Percentiles rank a stretch among this genome's conserved stretches.
Evolutionary conservation across 495 filamentous ascomycete genomes (phyloP).

Genomic region (Cryomyces minteri): DNA sequence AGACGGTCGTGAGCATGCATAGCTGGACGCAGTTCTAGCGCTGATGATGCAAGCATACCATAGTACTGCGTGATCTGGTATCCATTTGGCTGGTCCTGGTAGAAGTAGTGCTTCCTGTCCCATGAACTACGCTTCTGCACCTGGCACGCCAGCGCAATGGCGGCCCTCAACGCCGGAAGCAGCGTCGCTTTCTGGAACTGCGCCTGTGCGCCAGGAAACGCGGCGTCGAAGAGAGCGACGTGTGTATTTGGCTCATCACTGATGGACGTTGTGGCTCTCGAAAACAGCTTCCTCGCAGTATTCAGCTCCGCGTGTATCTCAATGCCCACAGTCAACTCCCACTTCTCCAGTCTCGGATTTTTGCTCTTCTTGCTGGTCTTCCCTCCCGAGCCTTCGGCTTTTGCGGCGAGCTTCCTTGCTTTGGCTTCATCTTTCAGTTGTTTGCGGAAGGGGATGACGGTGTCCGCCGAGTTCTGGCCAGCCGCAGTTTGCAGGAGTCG

Average conservation of each 20-base stretch:
- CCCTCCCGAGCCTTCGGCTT: not conserved
- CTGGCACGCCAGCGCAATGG: conserved; percentile 63
- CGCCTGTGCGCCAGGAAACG: conserved; percentile 78
- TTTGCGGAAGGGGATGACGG: conserved; percentile 14
- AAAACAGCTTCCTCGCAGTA: conserved; percentile 72
- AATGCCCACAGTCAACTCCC: conserved; percentile 87
- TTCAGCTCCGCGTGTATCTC: conserved; percentile 97
- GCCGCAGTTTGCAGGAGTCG: no score
- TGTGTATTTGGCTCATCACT: conserved; percentile 61
- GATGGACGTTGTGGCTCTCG: conserved; percentile 48
- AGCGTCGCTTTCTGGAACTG: conserved; percentile 67
- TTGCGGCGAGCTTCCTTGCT: not conserved
- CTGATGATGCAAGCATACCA: conserved; percentile 21
- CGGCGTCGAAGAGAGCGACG: conserved; percentile 75
- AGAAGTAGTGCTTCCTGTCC: conserved; percentile 97
- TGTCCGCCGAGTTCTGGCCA: no score
- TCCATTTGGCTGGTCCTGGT: conserved; percentile 88
- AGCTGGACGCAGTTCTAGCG: not conserved
- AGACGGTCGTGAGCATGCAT: not conserved
- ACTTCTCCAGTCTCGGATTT: conserved; percentile 23
- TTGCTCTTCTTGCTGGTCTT: conserved; percentile 8
- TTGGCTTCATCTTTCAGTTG: conserved; percentile 19
- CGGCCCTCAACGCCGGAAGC: conserved; percentile 77
- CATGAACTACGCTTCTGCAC: conserved; percentile 61
- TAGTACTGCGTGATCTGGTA: conserved; percentile 98